Base-by-base conservation (phyloP, 2,329 filamentous ascomycete genomes). In the Macrophomina phaseolina region DNA sequence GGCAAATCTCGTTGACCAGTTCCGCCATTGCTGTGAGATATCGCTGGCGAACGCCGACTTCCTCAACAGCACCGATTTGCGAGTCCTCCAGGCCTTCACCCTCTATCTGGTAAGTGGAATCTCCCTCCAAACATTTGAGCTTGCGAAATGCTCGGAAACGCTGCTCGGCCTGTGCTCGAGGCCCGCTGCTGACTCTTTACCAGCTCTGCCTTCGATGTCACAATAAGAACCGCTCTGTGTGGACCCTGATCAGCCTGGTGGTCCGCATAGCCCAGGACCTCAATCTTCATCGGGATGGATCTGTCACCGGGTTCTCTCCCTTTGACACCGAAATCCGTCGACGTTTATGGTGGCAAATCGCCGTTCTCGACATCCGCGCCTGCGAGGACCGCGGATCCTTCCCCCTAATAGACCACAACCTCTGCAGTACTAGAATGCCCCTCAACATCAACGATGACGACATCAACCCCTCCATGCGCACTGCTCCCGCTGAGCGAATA, bases 41-140 rank as follows among this genome's bases (percentile, higher is more conserved):
- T 88, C 90, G 1, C 80, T 93, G 30, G 81, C 89, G 38, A 89
- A 89, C 69, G 88, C 87, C 1, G 85, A 86, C 11, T 90, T 92
- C 70, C 86, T 93, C 78, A 84, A 87, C 36, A 86, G 86, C 14
- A 86, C 86, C 1, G 89, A 92, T 67, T 73, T 91, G 8, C 84
- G 86, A 62, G 83, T 89, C 3, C 77, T 93, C 28, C 90, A 92
- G 76, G 90, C 89, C 1, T 88, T 88, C 67, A 79, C 89, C 6
- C 79, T 92, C 14, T 91, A 90, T 71, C 80, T 91, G 66, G 88
- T 91, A 81, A 78, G 82, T 71, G 36, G 9, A 34, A 2, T 16
- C 18, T 64, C 5, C 18, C 9, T 14, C 7, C 11, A 32, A 12
- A 11, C 14, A 4, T 42, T 5, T 7, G 6, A 4, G 11, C 18